Evolutionary conservation across 1,284 basidiomycete species (phyloP).

Genomic region (Pterula multifida): DNA sequence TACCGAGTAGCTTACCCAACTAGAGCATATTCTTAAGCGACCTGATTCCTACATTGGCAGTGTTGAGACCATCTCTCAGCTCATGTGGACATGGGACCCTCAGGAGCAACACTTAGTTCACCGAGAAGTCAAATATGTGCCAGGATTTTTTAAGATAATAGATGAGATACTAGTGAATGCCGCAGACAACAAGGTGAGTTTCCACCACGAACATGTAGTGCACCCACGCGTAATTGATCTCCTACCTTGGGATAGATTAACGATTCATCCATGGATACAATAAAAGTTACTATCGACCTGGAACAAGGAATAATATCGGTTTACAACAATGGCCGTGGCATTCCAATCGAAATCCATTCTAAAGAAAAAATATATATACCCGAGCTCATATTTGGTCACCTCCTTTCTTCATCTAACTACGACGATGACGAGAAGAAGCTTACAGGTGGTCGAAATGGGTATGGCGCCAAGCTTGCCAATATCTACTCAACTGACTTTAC

Average conservation of each 20-base stretch:
- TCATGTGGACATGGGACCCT: conserved; percentile 87
- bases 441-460: conserved; percentile 97
- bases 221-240: neutral
- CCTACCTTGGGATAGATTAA: conserved; percentile 55
- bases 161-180: conserved; percentile 99
- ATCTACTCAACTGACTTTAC: conserved; percentile 97
- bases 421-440: conserved; percentile 99
- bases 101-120: conserved; percentile 72
- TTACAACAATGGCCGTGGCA: conserved; percentile 93
- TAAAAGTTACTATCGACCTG: conserved; percentile 81
- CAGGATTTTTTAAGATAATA: conserved; percentile 99
- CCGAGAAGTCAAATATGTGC: conserved; percentile 84
- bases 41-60: conserved; percentile 98
- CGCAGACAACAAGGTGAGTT: conserved; percentile 89
- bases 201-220: neutral
- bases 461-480: conserved; percentile 96
- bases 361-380: conserved; percentile 95
- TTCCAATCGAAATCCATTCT: conserved; percentile 93
- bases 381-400: conserved; percentile 94
- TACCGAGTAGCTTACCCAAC: conserved; percentile 72
- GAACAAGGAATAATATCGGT: conserved; percentile 85
- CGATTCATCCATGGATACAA: conserved; percentile 76
- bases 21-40: conserved; percentile 93
- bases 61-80: conserved; percentile 73
- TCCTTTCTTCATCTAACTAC: conserved; percentile 95